Percentiles rank a stretch among this genome's conserved stretches.
Evolutionary conservation across 2,329 filamentous ascomycete species (phyloP).

Genomic region (Neoscytalidium dimidiatum): DNA sequence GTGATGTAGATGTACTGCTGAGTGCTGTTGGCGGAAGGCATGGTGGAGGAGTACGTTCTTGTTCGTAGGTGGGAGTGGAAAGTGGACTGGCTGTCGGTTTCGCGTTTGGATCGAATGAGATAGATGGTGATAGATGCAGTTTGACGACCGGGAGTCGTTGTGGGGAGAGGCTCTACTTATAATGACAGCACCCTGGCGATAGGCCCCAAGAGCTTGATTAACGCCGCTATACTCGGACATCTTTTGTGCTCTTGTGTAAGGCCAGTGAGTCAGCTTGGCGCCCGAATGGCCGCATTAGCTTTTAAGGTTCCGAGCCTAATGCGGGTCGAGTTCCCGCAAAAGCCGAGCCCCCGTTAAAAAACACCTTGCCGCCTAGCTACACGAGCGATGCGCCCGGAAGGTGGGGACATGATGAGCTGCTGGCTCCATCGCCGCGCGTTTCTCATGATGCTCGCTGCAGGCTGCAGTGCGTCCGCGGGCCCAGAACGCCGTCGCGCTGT

Average conservation of each 20-base stretch:
- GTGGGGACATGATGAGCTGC: background rate
- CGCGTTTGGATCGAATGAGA: background rate
- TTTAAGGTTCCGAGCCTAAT: slow-evolving; percentile 15
- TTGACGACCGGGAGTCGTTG: background rate
- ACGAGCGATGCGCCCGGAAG: background rate
- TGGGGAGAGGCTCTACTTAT: background rate
- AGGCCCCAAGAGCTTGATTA: background rate
- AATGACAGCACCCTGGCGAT: background rate
- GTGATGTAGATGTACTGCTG: slow-evolving; percentile 22
- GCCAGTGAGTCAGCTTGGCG: slow-evolving; percentile 13
- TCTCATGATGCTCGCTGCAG: background rate
- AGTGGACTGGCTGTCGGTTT: background rate
- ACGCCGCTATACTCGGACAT: slow-evolving; percentile 1
- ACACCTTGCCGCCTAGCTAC: slow-evolving; percentile 5
- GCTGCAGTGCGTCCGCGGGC: background rate
- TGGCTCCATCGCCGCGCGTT: slow-evolving; percentile 1
- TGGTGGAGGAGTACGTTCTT: background rate
- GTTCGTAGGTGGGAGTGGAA: background rate
- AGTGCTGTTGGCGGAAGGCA: background rate
- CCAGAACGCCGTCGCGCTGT: background rate
- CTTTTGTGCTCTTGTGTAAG: background rate
- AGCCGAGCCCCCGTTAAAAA: background rate
- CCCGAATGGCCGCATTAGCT: background rate
- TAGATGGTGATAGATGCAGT: background rate
- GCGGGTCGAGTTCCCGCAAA: slow-evolving; percentile 11